Base-by-base conservation (phyloP, 1,139 yeast species). In the Pichia sp. region DNA sequence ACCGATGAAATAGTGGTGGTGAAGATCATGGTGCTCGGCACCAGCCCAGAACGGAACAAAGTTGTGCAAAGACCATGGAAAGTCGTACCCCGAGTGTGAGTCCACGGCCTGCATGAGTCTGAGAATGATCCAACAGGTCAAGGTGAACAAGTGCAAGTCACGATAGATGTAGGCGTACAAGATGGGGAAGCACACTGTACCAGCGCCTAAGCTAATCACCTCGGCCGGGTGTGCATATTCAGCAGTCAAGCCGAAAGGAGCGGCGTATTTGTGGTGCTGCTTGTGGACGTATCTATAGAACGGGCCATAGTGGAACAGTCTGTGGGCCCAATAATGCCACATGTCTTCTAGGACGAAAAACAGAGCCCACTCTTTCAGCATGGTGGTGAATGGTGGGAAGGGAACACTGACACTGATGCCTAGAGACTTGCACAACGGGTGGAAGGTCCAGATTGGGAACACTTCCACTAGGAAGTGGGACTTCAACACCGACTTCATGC, bases 1-100 rank as follows among this genome's bases (percentile, higher is more conserved):
- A 56, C 98, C 98, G 49, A 70, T 70, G 72, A 92, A 93, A 72
- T 85, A 90, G 68, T 89, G 96, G 70, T 93, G 99, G 71, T 93
- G 98, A 66, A 88, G 86, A 70, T 93, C 99, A 69, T 93, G 99
- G 71, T 93, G 99, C 67, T 90, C 97, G 30, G 98, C 97, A 56
- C 99, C 99, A 16, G 98, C 96, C 98, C 99, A 93, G 75, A 93
- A 82, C 50, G 98, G 98, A 53, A 93, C 67, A 71, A 90, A 84
- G 65, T 90, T 84, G 73, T 90, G 90, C 67, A 93, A 78, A 2
- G 97, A 90, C 96, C 96, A 89, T 50, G 98, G 98, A 80, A 93
- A 93, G 64, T 93, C 98, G 72, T 93, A 93, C 57, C 98, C 99
- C 1, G 97, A 90, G 70, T 93, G 99, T 30, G 98, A 85, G 71